These are phyloP conservation scores for Apiotrichum veenhuisii DNA, from an alignment of 1,284 basidiomycete genomes.

Conservation along the genomic window DNA sequence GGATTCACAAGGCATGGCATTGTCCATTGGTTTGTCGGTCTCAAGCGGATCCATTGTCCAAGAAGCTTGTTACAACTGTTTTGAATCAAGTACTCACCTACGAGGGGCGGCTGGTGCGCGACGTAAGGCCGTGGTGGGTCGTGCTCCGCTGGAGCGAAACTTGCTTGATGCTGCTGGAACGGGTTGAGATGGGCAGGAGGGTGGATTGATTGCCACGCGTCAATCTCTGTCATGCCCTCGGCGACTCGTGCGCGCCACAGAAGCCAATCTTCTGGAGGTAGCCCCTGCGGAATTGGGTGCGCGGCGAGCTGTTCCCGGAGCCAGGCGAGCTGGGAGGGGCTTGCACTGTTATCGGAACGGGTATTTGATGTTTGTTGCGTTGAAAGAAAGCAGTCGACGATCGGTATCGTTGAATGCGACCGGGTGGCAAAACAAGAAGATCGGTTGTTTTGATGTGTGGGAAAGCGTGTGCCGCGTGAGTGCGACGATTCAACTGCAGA, in stretches of 20 bases:
- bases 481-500: constrained; percentile 1
- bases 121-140: too few relatives aligned
- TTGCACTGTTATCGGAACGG: constrained; percentile 5
- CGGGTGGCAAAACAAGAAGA: not conserved
- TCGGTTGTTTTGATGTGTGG: not conserved
- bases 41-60: too few relatives aligned
- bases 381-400: not conserved
- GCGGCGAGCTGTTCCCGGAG: constrained; percentile 20
- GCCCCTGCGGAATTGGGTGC: constrained; percentile 17
- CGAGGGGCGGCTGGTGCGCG: too few relatives aligned
- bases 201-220: constrained; percentile 14
- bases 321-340: constrained; percentile 23
- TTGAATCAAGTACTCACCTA: not conserved
- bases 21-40: too few relatives aligned
- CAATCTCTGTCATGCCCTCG: constrained; percentile 24
- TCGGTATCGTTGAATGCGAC: not conserved
- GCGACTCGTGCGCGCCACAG: constrained; percentile 23
- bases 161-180: too few relatives aligned
- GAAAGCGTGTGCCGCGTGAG: constrained; percentile 8
- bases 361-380: not conserved
- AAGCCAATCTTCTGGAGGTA: constrained; percentile 29
- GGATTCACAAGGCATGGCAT: too few relatives aligned
- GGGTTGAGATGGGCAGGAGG: too few relatives aligned
- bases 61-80: too few relatives aligned
- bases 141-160: too few relatives aligned